These are phyloP conservation scores for Vickermania ingenoplastis DNA, from an alignment of 208 protist genomes.

Conservation along the genomic window DNA sequence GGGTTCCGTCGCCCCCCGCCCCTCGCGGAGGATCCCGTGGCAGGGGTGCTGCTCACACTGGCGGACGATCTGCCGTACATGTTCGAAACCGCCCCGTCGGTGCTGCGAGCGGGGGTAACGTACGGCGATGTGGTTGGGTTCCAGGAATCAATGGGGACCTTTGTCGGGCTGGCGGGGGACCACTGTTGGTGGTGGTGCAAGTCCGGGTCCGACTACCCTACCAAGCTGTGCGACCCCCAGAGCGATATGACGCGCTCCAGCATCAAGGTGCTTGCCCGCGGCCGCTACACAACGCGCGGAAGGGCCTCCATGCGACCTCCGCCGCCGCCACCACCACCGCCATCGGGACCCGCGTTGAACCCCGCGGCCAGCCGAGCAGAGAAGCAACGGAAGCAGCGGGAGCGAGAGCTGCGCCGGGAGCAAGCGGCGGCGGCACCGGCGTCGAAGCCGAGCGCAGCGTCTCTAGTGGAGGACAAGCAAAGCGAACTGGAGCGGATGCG, in stretches of 20 bases:
- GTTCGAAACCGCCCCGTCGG: conserved; percentile 61
- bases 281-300: conserved; percentile 25
- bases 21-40: conserved; percentile 18
- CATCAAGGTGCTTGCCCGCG: conserved; percentile 37
- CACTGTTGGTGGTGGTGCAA: conserved; percentile 64
- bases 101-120: conserved; percentile 50
- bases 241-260: conserved; percentile 50
- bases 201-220: conserved; percentile 43
- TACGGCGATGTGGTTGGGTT: conserved; percentile 74
- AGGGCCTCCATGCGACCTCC: too few relatives aligned
- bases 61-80: conserved; percentile 58
- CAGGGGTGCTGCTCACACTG: conserved; percentile 42
- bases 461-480: neutral
- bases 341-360: neutral
- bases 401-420: too few relatives aligned
- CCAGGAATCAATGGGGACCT: conserved; percentile 38
- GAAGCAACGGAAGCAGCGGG: too few relatives aligned
- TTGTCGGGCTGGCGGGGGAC: conserved; percentile 71
- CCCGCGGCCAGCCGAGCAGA: too few relatives aligned
- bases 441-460: neutral
- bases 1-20: conserved; percentile 51
- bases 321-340: too few relatives aligned
- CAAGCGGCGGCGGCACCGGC: neutral
- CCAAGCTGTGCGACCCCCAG: conserved; percentile 42
- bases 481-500: neutral